Conservation (phyloP, 495 filamentous ascomycete genomes). For the Penicillium tannophilum region DNA sequence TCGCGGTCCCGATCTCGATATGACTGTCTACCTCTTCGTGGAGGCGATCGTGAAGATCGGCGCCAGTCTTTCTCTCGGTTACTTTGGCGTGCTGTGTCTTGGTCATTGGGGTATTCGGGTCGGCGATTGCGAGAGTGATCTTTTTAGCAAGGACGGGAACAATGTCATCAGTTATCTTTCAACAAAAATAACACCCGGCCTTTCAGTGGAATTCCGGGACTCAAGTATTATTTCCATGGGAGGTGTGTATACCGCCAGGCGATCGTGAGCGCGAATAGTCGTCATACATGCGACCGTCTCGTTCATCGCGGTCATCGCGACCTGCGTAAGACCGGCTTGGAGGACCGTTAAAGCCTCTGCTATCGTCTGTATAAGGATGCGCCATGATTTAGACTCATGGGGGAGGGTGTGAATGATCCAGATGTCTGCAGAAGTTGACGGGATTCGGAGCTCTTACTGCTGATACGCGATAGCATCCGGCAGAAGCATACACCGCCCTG, state of each 20-base stretch:
- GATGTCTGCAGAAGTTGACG: slow-evolving; percentile 10
- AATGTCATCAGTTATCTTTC: slow-evolving; percentile 15
- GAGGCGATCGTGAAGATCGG: slow-evolving; percentile 42
- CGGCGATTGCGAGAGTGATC: slow-evolving; percentile 43
- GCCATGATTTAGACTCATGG: slow-evolving; percentile 32
- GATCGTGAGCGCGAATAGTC: slow-evolving; percentile 50
- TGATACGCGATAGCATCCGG: slow-evolving; percentile 15
- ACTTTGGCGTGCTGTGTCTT: slow-evolving; percentile 37
- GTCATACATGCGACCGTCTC: slow-evolving; percentile 53
- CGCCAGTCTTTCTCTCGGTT: slow-evolving; percentile 42
- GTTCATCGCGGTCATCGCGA: slow-evolving; percentile 30
- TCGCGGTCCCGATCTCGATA: slow-evolving; percentile 61
- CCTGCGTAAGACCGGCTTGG: slow-evolving; percentile 28
- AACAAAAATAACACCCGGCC: slow-evolving; percentile 22
- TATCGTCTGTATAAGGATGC: slow-evolving; percentile 34
- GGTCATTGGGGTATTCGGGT: slow-evolving; percentile 37
- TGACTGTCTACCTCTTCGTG: slow-evolving; percentile 37
- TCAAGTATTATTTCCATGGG: slow-evolving; percentile 38
- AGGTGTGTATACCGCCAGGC: slow-evolving; percentile 48
- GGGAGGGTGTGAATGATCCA: slow-evolving; percentile 6
- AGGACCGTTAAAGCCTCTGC: slow-evolving; percentile 29
- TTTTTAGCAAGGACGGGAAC: slow-evolving; percentile 23
- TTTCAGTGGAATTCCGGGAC: slow-evolving; percentile 9
- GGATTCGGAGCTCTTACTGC: slow-evolving; percentile 3
- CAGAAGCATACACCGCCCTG: slow-evolving; percentile 22